A percentile compares a stretch with the other conserved stretches of the same genome.
Evolutionary conservation across 2,329 filamentous ascomycete species (phyloP).

Genomic region (Penicillium hesseltinei): DNA sequence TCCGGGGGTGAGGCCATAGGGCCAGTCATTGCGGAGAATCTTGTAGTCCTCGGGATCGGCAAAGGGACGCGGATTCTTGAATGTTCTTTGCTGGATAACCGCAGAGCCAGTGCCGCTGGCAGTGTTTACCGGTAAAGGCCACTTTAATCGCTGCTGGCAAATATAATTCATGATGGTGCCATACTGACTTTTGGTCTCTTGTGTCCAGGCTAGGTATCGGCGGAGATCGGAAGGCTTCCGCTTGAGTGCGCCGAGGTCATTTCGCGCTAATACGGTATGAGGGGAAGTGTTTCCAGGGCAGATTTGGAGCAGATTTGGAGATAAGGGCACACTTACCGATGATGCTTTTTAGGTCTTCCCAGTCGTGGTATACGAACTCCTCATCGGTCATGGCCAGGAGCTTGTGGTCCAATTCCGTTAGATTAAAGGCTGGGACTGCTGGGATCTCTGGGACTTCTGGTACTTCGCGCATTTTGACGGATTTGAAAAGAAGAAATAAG

Average conservation of each 20-base stretch:
- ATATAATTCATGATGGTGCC: constrained; percentile 59
- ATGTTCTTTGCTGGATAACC: constrained; percentile 30
- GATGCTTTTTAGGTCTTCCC: constrained; percentile 53
- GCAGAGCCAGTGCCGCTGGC: constrained; percentile 11
- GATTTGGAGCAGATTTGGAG: constrained; percentile 4
- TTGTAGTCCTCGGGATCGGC: constrained; percentile 54
- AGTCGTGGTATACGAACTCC: constrained; percentile 52
- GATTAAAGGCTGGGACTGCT: constrained; percentile 41
- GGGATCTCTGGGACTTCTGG: constrained; percentile 11
- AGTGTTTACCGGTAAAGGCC: constrained; percentile 38
- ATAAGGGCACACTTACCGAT: constrained; percentile 44
- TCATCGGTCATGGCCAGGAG: constrained; percentile 53
- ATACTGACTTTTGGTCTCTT: constrained; percentile 53
- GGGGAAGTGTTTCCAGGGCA: constrained; percentile 4
- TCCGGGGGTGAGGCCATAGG: constrained; percentile 56
- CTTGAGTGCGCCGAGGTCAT: constrained; percentile 56
- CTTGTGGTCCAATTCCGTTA: constrained; percentile 51
- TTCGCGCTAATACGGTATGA: constrained; percentile 38
- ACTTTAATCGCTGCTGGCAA: constrained; percentile 54
- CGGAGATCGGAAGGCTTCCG: constrained; percentile 59
- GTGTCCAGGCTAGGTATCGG: constrained; percentile 60
- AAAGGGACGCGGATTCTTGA: constrained; percentile 53
- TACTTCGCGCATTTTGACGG: constrained; percentile 10
- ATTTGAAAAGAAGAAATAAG: neutral
- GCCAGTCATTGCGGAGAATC: constrained; percentile 63